Evolutionary conservation across 169 alveolate species (phyloP).

Genomic region (Eimeria falciformis): DNA sequence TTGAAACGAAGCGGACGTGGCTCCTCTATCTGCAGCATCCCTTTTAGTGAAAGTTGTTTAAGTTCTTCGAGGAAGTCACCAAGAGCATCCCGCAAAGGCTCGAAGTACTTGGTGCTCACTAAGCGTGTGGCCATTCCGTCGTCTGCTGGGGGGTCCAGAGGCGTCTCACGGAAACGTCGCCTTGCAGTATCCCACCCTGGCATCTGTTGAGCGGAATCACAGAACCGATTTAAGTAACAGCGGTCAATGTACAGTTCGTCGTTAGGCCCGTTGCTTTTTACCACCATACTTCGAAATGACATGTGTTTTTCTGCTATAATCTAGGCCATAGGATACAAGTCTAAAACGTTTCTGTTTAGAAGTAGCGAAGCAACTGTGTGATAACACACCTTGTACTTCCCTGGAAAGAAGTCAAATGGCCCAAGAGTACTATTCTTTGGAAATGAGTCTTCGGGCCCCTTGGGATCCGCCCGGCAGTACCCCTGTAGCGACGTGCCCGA

Average conservation of each 20-base stretch:
- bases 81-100: slow-evolving; percentile 52
- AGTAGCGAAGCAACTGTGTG: too few species aligned
- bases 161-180: slow-evolving; percentile 53
- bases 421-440: slow-evolving; percentile 62
- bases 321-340: too few species aligned
- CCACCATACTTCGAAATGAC: not conserved
- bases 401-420: slow-evolving; percentile 73
- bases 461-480: slow-evolving; percentile 70
- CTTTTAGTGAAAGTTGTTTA: slow-evolving; percentile 46
- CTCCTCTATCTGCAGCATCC: slow-evolving; percentile 64
- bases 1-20: slow-evolving; percentile 67
- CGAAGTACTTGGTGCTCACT: slow-evolving; percentile 69
- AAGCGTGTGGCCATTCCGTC: slow-evolving; percentile 66
- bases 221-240: not conserved
- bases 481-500: slow-evolving; percentile 57
- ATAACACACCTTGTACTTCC: slow-evolving; percentile 71
- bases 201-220: not conserved
- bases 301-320: not conserved
- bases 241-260: not conserved
- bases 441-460: slow-evolving; percentile 57
- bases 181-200: slow-evolving; percentile 69
- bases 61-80: slow-evolving; percentile 66
- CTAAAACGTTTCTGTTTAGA: too few species aligned
- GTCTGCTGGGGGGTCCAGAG: slow-evolving; percentile 66
- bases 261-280: too few species aligned